Conservation (phyloP, 768 basidiomycete genomes). For the Termitomyces sp. region DNA sequence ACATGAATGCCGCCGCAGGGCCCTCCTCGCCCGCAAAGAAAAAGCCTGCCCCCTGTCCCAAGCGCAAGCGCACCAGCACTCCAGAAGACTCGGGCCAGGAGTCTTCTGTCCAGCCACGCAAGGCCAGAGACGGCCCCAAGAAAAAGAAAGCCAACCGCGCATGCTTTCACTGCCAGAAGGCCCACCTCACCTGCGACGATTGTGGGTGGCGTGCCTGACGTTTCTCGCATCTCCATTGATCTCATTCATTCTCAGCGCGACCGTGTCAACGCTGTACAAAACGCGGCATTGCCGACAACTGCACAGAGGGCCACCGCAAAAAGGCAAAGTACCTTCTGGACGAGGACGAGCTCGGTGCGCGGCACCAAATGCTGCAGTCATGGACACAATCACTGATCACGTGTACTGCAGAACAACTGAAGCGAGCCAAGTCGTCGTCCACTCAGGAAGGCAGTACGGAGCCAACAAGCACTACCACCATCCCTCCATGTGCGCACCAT, state of each 20-base stretch:
- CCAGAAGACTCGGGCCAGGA: constrained; percentile 55
- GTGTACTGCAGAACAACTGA: constrained; percentile 46
- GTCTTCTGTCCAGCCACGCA: constrained; percentile 45
- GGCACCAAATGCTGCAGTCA: constrained; percentile 17
- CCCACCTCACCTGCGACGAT: constrained; percentile 98
- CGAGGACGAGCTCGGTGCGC: constrained; percentile 86
- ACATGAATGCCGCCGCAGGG: constrained; percentile 46
- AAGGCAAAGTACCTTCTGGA: constrained; percentile 97
- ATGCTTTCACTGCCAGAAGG: constrained; percentile 95
- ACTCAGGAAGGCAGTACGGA: constrained; percentile 39
- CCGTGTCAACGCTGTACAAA: constrained; percentile 96
- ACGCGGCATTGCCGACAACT: constrained; percentile 84
- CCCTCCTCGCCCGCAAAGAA: constrained; percentile 43
- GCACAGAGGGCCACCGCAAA: constrained; percentile 94
- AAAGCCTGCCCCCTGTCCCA: constrained; percentile 34
- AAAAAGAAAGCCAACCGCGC: constrained; percentile 96
- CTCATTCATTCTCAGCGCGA: constrained; percentile 57
- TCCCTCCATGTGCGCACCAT: constrained; percentile 33
- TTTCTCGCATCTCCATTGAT: constrained; percentile 16
- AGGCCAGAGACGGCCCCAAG: constrained; percentile 74
- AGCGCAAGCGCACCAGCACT: constrained; percentile 64
- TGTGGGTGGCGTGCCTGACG: constrained; percentile 51
- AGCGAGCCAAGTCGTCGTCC: constrained; percentile 41
- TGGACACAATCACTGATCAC: constrained; percentile 36
- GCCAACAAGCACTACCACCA: constrained; percentile 25